Evolutionary conservation across 1,139 yeast species (phyloP).

Genomic region (Geotrichum carabidarum): DNA sequence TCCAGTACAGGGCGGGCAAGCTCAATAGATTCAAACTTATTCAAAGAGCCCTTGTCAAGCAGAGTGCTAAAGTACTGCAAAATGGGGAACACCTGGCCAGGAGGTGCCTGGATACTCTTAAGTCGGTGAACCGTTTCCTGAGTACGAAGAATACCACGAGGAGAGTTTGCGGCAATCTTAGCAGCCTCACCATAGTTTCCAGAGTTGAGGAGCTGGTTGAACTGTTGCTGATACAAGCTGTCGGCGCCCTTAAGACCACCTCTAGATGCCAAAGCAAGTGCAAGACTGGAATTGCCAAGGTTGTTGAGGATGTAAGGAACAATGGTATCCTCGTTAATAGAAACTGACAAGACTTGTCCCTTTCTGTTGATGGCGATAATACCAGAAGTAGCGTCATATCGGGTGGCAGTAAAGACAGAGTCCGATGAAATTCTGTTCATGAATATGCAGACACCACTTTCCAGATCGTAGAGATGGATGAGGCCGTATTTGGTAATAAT

Average conservation of each 20-base stretch:
- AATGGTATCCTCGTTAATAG: conserved; percentile 76
- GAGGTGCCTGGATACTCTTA: conserved; percentile 88
- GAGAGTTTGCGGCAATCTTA: conserved; percentile 93
- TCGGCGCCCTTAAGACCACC: conserved; percentile 98
- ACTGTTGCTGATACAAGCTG: conserved; percentile 82
- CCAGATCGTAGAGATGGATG: conserved; percentile 91
- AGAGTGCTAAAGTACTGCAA: conserved; percentile 88
- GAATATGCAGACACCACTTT: conserved; percentile 85
- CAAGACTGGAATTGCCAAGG: conserved; percentile 79
- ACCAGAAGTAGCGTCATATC: conserved; percentile 67
- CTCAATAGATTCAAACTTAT: conserved; percentile 90
- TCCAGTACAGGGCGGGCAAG: conserved; percentile 93
- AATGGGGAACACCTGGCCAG: conserved; percentile 93
- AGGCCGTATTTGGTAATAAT: conserved; percentile 93
- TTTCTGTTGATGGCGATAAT: conserved; percentile 88
- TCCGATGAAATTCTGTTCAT: conserved; percentile 98
- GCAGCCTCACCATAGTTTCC: conserved; percentile 94
- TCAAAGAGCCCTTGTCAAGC: conserved; percentile 87
- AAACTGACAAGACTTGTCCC: conserved; percentile 93
- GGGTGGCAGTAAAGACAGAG: conserved; percentile 86
- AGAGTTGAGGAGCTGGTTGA: conserved; percentile 72
- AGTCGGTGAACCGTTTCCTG: conserved; percentile 91
- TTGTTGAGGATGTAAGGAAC: conserved; percentile 87
- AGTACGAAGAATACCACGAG: conserved; percentile 74
- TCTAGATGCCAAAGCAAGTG: conserved; percentile 83